phyloP scores from a whole-genome alignment of 345 rosid species.

The Populus tremula region DNA sequence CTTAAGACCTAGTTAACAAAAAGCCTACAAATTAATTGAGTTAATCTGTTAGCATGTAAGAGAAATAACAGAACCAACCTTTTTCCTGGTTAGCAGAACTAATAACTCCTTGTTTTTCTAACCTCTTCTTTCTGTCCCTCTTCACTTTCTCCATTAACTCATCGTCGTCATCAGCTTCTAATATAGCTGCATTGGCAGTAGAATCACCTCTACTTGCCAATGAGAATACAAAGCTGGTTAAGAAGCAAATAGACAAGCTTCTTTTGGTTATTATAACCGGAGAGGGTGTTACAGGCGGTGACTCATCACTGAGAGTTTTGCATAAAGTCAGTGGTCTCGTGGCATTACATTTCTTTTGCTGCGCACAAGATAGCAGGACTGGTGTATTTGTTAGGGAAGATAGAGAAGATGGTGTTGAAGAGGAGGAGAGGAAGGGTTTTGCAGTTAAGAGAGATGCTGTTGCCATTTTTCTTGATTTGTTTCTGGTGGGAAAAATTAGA shows the following conservation, averaged over 20 bases:
- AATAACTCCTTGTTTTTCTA: slow-evolving; percentile 76
- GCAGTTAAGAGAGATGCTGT: slow-evolving; percentile 47
- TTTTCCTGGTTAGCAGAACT: slow-evolving; percentile 67
- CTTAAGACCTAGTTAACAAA: not conserved
- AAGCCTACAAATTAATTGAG: not conserved
- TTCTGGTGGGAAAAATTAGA: slow-evolving; percentile 36
- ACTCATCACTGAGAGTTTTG: slow-evolving; percentile 38
- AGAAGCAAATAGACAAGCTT: slow-evolving; percentile 46
- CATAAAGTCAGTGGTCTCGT: slow-evolving; percentile 30
- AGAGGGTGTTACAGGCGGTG: slow-evolving; percentile 12
- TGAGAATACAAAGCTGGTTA: slow-evolving; percentile 45
- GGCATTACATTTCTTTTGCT: slow-evolving; percentile 16
- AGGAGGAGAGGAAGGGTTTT: slow-evolving; percentile 39
- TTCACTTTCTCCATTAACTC: slow-evolving; percentile 88
- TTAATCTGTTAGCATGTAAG: not conserved
- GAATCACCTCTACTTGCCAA: slow-evolving; percentile 32
- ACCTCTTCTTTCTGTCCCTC: slow-evolving; percentile 75
- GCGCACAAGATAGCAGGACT: slow-evolving; percentile 14
- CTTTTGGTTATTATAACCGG: slow-evolving; percentile 47
- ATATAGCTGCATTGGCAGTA: slow-evolving; percentile 68
- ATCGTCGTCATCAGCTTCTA: slow-evolving; percentile 89
- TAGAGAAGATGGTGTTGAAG: slow-evolving; percentile 14
- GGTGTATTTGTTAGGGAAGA: slow-evolving; percentile 13
- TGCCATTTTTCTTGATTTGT: slow-evolving; percentile 45
- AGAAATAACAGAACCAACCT: slow-evolving; percentile 35